Evolutionary conservation across 1,139 yeast genomes (phyloP), one percentile per base, ranked within the genome.

Genomic region (Kurtzmaniella quercitrusa): DNA sequence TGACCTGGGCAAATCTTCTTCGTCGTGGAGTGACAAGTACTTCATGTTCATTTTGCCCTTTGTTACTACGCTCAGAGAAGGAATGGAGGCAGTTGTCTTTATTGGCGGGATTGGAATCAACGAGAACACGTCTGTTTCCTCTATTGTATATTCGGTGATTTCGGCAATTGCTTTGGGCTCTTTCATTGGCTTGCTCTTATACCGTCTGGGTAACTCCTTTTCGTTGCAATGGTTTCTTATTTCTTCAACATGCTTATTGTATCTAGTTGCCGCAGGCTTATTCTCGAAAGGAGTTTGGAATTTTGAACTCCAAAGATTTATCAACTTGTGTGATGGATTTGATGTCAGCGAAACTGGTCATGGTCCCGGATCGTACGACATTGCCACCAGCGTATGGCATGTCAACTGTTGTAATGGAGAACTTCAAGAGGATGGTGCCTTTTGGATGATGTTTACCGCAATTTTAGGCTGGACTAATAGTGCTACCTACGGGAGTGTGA

Each of bases 381-480:
- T 71, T 19, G 47, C 54, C 24, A 56, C 50, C 8, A 68, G 73
- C 47, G 66, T 71, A 1, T 72, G 77, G 77, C 77, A 72, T 50
- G 76, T 72, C 11, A 70, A 72, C 51, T 72, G 77, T 48, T 72
- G 77, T 48, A 71, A 71, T 49, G 63, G 62, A n/a, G 67, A 64
- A 50, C 50, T 70, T 39, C 72, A 71, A 47, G 75, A 70, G 10
- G 77, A 71, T 49, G 77, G 77, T 1, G 44, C 46, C 18, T 43
- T 43, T 23, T 72, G 77, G 77, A 70, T 72, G 76, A 53, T 71
- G 34, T 59, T 66, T 38, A 70, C 75, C 3, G 77, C 77, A 6
- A 54, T 72, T 34, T 63, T 72, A 43, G 77, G 77, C 11, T 72
- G 77, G 77, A 71, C 77, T 4, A 73, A 73, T 51, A 68, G 75